Evolutionary conservation across 2,329 filamentous ascomycete genomes (phyloP).

Genomic region (Aaosphaeria pasadenensis): DNA sequence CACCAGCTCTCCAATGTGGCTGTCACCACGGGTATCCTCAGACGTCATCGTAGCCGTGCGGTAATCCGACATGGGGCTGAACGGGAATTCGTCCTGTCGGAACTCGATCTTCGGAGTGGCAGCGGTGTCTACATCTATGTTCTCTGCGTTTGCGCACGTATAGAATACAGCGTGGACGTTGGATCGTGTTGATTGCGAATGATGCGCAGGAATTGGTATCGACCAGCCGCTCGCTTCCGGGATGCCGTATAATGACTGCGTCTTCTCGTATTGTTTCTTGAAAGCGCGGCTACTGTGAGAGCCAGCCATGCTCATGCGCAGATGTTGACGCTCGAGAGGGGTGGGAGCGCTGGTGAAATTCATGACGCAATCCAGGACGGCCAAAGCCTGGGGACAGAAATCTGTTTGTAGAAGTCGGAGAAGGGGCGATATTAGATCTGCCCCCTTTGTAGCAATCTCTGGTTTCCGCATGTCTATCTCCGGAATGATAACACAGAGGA

Average conservation of each 20-base stretch:
- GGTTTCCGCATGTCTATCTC: constrained; percentile 90
- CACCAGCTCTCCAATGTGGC: constrained; percentile 78
- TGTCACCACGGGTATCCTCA: constrained; percentile 70
- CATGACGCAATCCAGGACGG: constrained; percentile 93
- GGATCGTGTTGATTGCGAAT: constrained; percentile 78
- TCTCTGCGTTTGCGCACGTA: constrained; percentile 65
- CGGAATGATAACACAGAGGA: constrained; percentile 80
- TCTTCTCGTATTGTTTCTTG: constrained; percentile 91
- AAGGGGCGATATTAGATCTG: constrained; percentile 91
- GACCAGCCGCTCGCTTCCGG: constrained; percentile 96
- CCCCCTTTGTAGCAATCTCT: constrained; percentile 85
- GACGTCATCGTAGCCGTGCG: constrained; percentile 91
- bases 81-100: constrained; percentile 82
- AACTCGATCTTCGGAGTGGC: constrained; percentile 89
- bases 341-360: constrained; percentile 75
- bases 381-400: constrained; percentile 86
- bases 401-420: constrained; percentile 87
- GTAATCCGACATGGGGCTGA: constrained; percentile 66
- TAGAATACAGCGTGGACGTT: constrained; percentile 98
- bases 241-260: constrained; percentile 92
- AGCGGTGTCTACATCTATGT: constrained; percentile 53
- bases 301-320: constrained; percentile 97
- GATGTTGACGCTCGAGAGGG: constrained; percentile 88
- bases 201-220: constrained; percentile 85
- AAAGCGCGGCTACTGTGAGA: constrained; percentile 75